phyloP scores from a whole-genome alignment of 768 basidiomycete species.

The Multifurca ochricompacta region DNA sequence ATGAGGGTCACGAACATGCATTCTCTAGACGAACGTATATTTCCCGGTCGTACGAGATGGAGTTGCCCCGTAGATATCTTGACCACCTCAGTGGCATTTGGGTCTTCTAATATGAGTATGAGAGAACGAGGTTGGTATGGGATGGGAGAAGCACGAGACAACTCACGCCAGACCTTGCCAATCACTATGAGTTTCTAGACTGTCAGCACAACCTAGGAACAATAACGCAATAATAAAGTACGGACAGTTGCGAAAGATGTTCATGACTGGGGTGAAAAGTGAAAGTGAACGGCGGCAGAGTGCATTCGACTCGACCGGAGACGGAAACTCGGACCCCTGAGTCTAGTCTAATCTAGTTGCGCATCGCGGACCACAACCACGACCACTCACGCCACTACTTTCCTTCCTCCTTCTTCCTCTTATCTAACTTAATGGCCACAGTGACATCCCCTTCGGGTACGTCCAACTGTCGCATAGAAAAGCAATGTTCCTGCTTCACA shows the following conservation, averaged over 20 bases:
- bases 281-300: no score
- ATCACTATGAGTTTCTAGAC: constrained; percentile 39
- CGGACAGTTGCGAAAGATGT: constrained; percentile 78
- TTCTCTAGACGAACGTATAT: constrained; percentile 85
- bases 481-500: background rate
- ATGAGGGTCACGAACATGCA: constrained; percentile 71
- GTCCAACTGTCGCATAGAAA: background rate
- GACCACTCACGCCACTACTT: no score
- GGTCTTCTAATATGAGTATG: constrained; percentile 59
- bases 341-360: background rate
- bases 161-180: constrained; percentile 93
- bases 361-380: no score
- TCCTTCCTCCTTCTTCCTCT: no score
- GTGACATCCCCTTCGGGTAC: constrained; percentile 3
- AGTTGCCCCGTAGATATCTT: constrained; percentile 90
- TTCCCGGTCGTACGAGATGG: constrained; percentile 84
- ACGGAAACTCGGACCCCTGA: constrained; percentile 15
- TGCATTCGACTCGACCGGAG: constrained; percentile 2
- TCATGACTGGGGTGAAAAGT: constrained; percentile 49
- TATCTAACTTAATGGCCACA: background rate
- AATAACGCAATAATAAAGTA: constrained; percentile 20
- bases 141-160: constrained; percentile 22
- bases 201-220: constrained; percentile 22
- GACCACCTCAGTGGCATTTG: constrained; percentile 90
- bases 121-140: constrained; percentile 20